These are phyloP conservation scores for Pistacia atlantica DNA, from an alignment of 345 rosid genomes.

Conservation along the genomic window DNA sequence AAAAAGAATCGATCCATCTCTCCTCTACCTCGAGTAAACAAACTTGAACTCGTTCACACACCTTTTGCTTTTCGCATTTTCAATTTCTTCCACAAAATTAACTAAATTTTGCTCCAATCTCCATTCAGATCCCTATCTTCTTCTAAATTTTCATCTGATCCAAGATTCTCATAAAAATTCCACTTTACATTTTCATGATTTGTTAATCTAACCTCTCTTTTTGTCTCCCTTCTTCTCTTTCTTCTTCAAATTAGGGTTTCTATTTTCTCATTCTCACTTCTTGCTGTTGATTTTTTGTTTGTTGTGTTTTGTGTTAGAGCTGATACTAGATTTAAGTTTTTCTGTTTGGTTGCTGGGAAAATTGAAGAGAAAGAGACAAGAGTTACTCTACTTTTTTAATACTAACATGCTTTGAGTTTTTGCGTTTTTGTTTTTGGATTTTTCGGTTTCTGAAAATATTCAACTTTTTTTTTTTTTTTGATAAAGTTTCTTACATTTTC, in stretches of 20 bases:
- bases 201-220: slow-evolving; percentile 5
- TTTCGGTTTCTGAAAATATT: not conserved
- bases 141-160: not conserved
- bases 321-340: not conserved
- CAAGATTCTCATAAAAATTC: not conserved
- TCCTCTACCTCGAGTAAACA: not conserved
- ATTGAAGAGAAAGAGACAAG: not conserved
- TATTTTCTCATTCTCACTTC: not conserved
- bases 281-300: not conserved
- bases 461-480: no score
- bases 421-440: not conserved
- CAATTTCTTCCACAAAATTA: not conserved
- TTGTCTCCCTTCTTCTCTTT: not conserved
- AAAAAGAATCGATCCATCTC: no score
- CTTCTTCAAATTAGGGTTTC: slow-evolving; percentile 6
- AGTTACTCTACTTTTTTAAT: no score
- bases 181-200: not conserved
- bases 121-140: not conserved
- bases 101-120: not conserved
- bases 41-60: no score
- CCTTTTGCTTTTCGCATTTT: not conserved
- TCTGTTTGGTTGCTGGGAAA: not conserved
- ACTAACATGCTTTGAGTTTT: not conserved
- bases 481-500: no score
- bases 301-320: not conserved